Base-by-base conservation (phyloP, 192 early-diverging fungal species). In the Linnemannia zychae region DNA sequence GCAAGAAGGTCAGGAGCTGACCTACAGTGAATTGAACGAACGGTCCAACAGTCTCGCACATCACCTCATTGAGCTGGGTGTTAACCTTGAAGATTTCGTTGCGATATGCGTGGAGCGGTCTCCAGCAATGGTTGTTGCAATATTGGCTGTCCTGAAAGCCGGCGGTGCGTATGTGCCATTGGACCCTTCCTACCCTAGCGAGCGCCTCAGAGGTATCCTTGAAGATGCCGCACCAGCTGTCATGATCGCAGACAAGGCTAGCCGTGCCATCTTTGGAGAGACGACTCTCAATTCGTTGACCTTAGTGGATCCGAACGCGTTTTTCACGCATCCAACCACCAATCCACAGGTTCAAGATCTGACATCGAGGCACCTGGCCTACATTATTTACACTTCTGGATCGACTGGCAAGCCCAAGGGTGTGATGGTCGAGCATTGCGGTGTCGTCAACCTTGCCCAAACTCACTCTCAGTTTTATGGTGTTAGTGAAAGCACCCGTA, bases 131-230 rank as follows among this genome's bases (percentile, higher is more conserved):
- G 71, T 77, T 33, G 76, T 87, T 60, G 69, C 67, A 33, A 36
- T 87, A 20, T 48, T 88, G 0, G 87, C 44, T 6, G 60, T 88
- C 7, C 70, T 87, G 1, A 88, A 88, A 38, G 72, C 81, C 40
- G 87, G 87, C 9, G 87, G 71, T 28, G 87, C 87, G 0, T 88
- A 88, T 75, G 80, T 88, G 16, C 82, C 85, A 12, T 46, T 88
- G 24, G 87, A 88, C 72, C 78, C 81, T 22, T 53, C 78, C 1
- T 88, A 57, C 67, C 57, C 86, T 6, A 84, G 68, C 38, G 73
- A 84, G 12, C 79, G 87, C 48, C 40, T 88, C 20, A 22, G 28
- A 0, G 77, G 84, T 47, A 83, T 83, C 37, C 47, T 88, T 5
- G 33, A 33, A 1, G 87, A 88, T 28, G 67, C 75, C 12, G 16